Conservation (phyloP, 352 stramenopile genomes). For the Pythium aphanidermatum region DNA sequence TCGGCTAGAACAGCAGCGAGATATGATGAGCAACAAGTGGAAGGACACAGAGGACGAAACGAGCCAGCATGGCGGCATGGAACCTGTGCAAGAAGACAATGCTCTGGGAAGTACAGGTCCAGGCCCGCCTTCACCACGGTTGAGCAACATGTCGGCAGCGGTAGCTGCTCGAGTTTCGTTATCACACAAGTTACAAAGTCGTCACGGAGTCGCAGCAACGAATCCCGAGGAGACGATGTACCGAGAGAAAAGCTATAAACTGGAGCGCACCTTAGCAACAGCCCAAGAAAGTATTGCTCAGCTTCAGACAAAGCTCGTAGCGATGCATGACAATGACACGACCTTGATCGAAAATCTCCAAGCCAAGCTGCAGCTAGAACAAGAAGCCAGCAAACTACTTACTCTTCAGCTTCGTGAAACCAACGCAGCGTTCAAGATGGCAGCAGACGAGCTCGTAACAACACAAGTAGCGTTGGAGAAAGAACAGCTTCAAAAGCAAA, state of each 20-base stretch:
- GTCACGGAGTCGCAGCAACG: not conserved
- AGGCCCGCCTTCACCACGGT: too few species aligned
- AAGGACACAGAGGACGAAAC: slow-evolving; percentile 1
- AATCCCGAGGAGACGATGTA: slow-evolving; percentile 34
- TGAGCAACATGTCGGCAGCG: slow-evolving; percentile 4
- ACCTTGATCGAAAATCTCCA: slow-evolving; percentile 31
- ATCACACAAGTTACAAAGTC: slow-evolving; percentile 7
- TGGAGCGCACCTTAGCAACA: slow-evolving; percentile 43
- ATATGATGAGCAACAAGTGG: not conserved
- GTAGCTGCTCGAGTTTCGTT: slow-evolving; percentile 5
- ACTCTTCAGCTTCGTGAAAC: slow-evolving; percentile 47
- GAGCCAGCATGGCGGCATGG: too few species aligned
- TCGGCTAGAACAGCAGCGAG: slow-evolving; percentile 6
- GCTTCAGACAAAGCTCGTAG: slow-evolving; percentile 24
- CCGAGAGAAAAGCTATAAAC: slow-evolving; percentile 41
- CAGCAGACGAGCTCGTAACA: slow-evolving; percentile 38
- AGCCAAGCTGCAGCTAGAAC: slow-evolving; percentile 51
- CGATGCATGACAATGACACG: slow-evolving; percentile 24
- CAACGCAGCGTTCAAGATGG: slow-evolving; percentile 32
- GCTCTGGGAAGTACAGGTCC: too few species aligned
- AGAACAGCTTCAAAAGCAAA: slow-evolving; percentile 31
- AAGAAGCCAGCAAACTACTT: slow-evolving; percentile 35
- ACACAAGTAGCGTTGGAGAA: slow-evolving; percentile 45
- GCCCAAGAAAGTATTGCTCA: slow-evolving; percentile 33
- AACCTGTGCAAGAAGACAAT: too few species aligned